Conservation (phyloP, 257 asterid genomes). For the Asclepias syriaca region DNA sequence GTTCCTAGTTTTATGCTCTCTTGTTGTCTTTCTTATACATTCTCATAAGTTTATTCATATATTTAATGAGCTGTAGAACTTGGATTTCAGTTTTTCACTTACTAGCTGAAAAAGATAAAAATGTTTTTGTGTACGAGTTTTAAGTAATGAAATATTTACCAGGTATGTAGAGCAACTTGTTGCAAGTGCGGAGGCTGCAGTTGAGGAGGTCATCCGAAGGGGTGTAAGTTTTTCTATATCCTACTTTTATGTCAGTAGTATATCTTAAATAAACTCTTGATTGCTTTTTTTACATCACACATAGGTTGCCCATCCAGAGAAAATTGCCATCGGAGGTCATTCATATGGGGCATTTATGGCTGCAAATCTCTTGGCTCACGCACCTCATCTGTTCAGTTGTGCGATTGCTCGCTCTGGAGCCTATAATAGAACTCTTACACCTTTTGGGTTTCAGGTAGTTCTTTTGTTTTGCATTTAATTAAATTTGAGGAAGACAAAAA, state of each 20-base stretch:
- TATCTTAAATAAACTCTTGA: constrained; percentile 5
- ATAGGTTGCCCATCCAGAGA: constrained; percentile 92
- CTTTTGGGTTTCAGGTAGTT: constrained; percentile 98
- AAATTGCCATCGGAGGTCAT: constrained; percentile 95
- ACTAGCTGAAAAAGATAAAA: constrained; percentile 2
- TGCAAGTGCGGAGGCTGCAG: constrained; percentile 98
- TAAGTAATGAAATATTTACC: constrained; percentile 23
- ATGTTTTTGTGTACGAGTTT: neutral
- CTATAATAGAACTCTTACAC: constrained; percentile 94
- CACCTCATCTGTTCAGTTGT: constrained; percentile 92
- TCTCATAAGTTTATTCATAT: neutral
- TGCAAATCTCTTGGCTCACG: constrained; percentile 95
- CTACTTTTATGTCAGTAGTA: neutral
- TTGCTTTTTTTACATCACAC: constrained; percentile 15
- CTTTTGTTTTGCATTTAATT: neutral
- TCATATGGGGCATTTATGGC: constrained; percentile 99
- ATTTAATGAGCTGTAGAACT: constrained; percentile 1
- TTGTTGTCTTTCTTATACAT: neutral
- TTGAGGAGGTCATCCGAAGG: constrained; percentile 84
- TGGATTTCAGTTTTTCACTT: constrained; percentile 5
- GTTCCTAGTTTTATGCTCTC: neutral
- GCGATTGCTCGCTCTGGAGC: constrained; percentile 99
- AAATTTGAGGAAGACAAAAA: neutral
- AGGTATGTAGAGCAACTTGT: constrained; percentile 96
- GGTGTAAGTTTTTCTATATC: constrained; percentile 60